These are phyloP conservation scores for Thielaviopsis euricoi DNA, from an alignment of 2,329 filamentous ascomycete genomes.

Conservation along the genomic window DNA sequence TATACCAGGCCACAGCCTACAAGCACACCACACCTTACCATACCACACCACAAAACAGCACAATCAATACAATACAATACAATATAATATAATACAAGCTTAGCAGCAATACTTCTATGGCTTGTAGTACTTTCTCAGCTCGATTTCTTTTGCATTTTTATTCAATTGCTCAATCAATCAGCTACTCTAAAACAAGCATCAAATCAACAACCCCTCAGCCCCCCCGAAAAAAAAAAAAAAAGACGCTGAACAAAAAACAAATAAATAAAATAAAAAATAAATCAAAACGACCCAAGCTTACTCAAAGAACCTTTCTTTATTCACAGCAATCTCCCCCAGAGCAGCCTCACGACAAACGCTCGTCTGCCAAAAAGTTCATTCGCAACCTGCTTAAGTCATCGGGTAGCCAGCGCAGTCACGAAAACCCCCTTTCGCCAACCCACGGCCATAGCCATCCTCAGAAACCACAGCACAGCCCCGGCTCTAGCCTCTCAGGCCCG, in stretches of 20 bases:
- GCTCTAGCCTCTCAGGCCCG: not conserved
- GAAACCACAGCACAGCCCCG: not conserved
- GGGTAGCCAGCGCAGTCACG: conserved; percentile 5
- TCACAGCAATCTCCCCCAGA: not conserved
- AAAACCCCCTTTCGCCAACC: conserved; percentile 5
- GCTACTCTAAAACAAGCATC: not conserved
- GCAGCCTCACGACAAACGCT: conserved; percentile 7
- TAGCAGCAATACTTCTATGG: too few species aligned
- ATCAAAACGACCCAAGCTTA: not conserved
- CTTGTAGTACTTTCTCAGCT: not conserved
- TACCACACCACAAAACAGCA: too few species aligned
- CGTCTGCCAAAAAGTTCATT: conserved; percentile 3
- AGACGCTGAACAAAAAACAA: not conserved
- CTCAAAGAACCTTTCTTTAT: not conserved
- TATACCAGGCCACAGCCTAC: not conserved
- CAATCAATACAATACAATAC: too few species aligned
- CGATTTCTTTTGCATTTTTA: not conserved
- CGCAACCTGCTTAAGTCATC: conserved; percentile 5
- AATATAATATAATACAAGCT: too few species aligned
- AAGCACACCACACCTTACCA: too few species aligned
- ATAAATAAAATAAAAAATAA: not conserved
- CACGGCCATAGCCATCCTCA: not conserved
- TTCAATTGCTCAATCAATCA: not conserved
- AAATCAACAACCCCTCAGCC: not conserved
- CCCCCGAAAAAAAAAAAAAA: not conserved